A percentile compares a stretch with the other conserved stretches of the same genome.
Evolutionary conservation across 495 filamentous ascomycete genomes (phyloP).

Genomic region (Venustampulla echinocandica): DNA sequence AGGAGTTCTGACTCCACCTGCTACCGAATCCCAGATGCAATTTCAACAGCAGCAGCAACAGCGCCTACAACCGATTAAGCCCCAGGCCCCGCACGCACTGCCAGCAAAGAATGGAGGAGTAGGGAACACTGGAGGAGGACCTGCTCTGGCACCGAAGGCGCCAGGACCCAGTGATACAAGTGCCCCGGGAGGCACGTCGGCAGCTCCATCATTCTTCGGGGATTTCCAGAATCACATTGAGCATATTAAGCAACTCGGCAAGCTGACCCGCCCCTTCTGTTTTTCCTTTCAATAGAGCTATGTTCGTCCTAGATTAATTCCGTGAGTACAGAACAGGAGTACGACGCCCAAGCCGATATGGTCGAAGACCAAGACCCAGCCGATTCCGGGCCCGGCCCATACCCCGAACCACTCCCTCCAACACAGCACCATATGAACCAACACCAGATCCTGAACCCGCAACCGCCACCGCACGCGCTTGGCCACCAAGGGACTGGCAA

Average conservation of each 20-base stretch:
- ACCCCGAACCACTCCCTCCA: conserved; percentile 46
- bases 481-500: conserved; percentile 7
- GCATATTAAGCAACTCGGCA: conserved; percentile 96
- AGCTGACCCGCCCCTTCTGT: conserved; percentile 54
- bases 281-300: conserved; percentile 52
- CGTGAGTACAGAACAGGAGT: conserved; percentile 92
- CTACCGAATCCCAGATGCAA: conserved; percentile 52
- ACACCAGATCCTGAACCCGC: conserved; percentile 11
- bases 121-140: conserved; percentile 23
- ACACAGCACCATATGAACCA: conserved; percentile 26
- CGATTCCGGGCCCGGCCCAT: conserved; percentile 60
- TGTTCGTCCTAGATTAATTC: conserved; percentile 76
- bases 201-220: conserved; percentile 49
- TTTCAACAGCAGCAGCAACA: conserved; percentile 29
- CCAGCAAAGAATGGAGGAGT: conserved; percentile 20
- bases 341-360: conserved; percentile 92
- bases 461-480: conserved; percentile 13
- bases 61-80: conserved; percentile 31
- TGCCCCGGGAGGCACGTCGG: conserved; percentile 28
- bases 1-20: conserved; percentile 59
- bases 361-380: conserved; percentile 73
- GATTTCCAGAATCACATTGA: conserved; percentile 91
- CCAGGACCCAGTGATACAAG: conserved; percentile 25
- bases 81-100: conserved; percentile 26
- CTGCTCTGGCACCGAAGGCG: conserved; percentile 25